Base-by-base conservation (phyloP, 345 rosid species). In the Crucihimalaya himalaica region DNA sequence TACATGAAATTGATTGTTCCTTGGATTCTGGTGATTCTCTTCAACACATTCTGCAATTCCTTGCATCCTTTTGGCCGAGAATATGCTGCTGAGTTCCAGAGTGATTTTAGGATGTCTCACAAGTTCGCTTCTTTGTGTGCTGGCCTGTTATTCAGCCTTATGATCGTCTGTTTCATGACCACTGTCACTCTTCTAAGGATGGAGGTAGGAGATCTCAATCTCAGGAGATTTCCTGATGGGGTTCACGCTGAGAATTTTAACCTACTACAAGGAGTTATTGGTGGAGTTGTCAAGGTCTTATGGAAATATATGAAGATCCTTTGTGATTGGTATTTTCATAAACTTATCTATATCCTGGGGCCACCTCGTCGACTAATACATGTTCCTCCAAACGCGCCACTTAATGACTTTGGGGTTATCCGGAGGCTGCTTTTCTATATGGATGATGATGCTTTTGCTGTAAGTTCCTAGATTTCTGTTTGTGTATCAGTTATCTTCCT, bases 321-420 rank as follows among this genome's bases (percentile, higher is more conserved):
- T n/a, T 63, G 57, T 55, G 65, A 63, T 65, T 73, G 78, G 65
- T 65, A 23, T 63, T 8, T 11, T 27, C 2, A 3, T 3, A 42
- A 7, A 45, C 1, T 57, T 45, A 4, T 45, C 8, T 5, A 8
- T 11, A 1, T 37, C 59, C 1, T 66, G 8, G 47, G 58, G 4
- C 4, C 0, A 37, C 59, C 58, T 21, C 11, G 1, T 51, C 5
- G 2, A 45, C 47, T 29, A 23, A 10, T 19, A 15, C 8, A 4
- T 31, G 14, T 45, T 70, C 53, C 31, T 56, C 64, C 3, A 70
- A 45, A 70, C 5, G 23, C 34, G n/a, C 74, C 43, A 10, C 53
- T 72, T 61, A 56, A 58, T 27, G 79, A 48, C 8, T 68, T 75
- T 75, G 72, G 59, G n/a, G 35, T 32, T 25, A 34, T 74, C 51